Evolutionary conservation across 148 eudicot genomes (phyloP), one percentile per base, ranked within the genome.

Genomic region (Tetragonia tetragonoides): DNA sequence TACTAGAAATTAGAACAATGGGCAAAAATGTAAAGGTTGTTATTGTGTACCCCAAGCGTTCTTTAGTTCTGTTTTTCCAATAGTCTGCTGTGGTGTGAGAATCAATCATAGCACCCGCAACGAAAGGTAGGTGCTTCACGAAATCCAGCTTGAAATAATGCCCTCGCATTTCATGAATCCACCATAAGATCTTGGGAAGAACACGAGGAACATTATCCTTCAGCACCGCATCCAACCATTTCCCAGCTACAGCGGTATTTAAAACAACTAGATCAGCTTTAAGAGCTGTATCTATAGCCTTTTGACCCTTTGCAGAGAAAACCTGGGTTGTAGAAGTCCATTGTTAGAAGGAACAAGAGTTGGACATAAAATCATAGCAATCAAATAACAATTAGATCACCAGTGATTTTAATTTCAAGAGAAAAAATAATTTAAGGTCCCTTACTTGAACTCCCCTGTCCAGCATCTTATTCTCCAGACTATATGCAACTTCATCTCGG

Each of bases 91-190:
- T 95, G 56, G 87, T 86, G 80, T 93, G 94, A 23, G 98, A 95
- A 84, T 95, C 99, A 70, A 95, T 93, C 99, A 95, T 95, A 70
- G 97, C 94, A 73, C 98, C 98, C 74, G 99, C 95, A 82, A 95
- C 99, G 82, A 70, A 88, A 62, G 99, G 99, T 24, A 95, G 90
- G 84, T 95, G 95, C 91, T 95, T 91, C 59, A 95, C 91, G 83
- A 83, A 95, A 56, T 95, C 99, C 91, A 93, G 80, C 86, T 85
- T 95, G 83, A 95, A 95, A 84, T 95, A 95, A 89, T 95, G 98
- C 69, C 99, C 99, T 63, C 99, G 93, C 99, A 95, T 95, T 84
- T 95, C 99, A 88, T 95, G 99, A 79, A 95, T 95, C 99, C 99
- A 95, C 99, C 99, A 95, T 81, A 95, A 88, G 64, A 95, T 86